Conservation (phyloP, 805 yeast species). For the Phaffomyces thermotolerans region DNA sequence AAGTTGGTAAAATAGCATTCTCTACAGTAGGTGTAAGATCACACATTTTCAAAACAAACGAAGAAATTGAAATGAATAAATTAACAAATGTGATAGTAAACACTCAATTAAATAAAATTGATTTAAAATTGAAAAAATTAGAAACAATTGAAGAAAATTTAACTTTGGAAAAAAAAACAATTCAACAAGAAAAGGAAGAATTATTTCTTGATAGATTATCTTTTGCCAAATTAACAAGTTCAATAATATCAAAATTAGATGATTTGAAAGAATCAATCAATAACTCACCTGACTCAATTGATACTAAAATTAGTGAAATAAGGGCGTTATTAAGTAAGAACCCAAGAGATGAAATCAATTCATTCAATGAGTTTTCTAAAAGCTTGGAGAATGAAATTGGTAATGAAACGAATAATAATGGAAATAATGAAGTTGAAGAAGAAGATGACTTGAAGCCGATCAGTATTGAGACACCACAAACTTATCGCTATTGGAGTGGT, state of each 20-base stretch:
- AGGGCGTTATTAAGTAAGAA: conserved; percentile 24
- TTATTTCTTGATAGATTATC: conserved; percentile 58
- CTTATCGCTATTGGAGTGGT: conserved; percentile 63
- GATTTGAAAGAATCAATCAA: conserved; percentile 23
- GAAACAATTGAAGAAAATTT: conserved; percentile 56
- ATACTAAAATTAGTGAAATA: conserved; percentile 19
- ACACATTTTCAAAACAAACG: conserved; percentile 70
- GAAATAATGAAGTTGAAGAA: conserved; percentile 14
- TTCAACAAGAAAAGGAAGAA: conserved; percentile 60
- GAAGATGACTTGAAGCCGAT: conserved; percentile 44
- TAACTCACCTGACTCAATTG: conserved; percentile 2
- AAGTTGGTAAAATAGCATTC: conserved; percentile 62
- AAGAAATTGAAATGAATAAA: conserved; percentile 69
- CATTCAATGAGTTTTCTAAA: conserved; percentile 11
- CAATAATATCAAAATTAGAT: conserved; percentile 41
- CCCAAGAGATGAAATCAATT: conserved; percentile 22
- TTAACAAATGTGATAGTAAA: conserved; percentile 51
- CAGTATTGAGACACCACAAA: conserved; percentile 53
- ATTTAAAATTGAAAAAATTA: conserved; percentile 53
- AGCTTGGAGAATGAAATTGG: conserved; percentile 14
- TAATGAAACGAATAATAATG: conserved; percentile 9
- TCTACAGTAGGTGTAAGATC: conserved; percentile 75
- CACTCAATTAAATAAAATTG: conserved; percentile 55
- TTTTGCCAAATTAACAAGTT: conserved; percentile 51
- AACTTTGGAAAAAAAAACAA: conserved; percentile 53